Conservation (phyloP, 169 alveolate species). For the Cytauxzoon felis region DNA sequence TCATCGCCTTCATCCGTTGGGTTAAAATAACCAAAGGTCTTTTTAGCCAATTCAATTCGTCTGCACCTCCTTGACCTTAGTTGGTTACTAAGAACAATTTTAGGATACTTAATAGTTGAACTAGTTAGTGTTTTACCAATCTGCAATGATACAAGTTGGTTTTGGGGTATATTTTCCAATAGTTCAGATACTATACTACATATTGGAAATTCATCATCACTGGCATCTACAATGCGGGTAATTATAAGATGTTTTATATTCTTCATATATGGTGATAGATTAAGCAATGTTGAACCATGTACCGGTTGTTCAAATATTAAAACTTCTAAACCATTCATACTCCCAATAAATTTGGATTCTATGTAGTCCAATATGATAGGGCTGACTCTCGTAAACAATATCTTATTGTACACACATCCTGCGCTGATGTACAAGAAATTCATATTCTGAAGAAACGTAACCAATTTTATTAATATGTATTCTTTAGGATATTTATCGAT, state of each 20-base stretch:
- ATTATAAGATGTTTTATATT: conserved; percentile 10
- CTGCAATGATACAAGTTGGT: conserved; percentile 8
- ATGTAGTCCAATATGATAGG: conserved; percentile 1
- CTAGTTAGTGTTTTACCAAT: conserved; percentile 6
- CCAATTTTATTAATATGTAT: neutral
- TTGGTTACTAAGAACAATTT: neutral
- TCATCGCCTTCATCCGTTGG: conserved; percentile 20
- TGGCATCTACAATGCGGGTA: conserved; percentile 1
- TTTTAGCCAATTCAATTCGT: conserved; percentile 1
- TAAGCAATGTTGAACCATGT: neutral
- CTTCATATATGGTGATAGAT: conserved; percentile 7
- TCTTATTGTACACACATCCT: neutral
- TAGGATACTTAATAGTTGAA: neutral
- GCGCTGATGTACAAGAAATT: conserved; percentile 6
- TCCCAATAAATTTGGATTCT: neutral
- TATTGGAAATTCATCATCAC: neutral
- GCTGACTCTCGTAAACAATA: neutral
- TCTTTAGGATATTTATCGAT: neutral
- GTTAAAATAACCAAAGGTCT: neutral
- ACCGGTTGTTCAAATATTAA: conserved; percentile 21
- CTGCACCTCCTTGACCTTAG: neutral
- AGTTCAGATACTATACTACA: conserved; percentile 15
- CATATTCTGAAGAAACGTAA: neutral
- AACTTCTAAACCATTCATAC: neutral
- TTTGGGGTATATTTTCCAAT: conserved; percentile 13